A percentile compares a stretch with the other conserved stretches of the same genome.
phyloP scores from a whole-genome alignment of 2,329 filamentous ascomycete genomes.

The Paraconiothyrium sp. region DNA sequence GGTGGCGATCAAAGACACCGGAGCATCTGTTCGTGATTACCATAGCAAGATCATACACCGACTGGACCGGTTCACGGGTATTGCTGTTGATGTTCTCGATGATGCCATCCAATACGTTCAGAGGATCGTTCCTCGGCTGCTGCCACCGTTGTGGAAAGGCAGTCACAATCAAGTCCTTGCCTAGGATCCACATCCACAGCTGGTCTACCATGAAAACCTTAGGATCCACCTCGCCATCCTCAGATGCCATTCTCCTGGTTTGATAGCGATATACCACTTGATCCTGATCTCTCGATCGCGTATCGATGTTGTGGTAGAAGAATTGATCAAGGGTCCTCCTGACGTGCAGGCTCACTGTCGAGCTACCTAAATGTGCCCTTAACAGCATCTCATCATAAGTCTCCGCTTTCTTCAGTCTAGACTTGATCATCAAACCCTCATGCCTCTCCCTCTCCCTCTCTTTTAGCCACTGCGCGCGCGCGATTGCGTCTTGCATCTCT shows the following conservation, averaged over 20 bases:
- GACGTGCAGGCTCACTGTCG: conserved; percentile 63
- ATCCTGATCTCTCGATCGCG: conserved; percentile 66
- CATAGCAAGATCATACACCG: conserved; percentile 70
- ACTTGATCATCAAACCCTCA: conserved; percentile 28
- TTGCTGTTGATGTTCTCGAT: conserved; percentile 74
- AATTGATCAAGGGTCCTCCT: conserved; percentile 72
- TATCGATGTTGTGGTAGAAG: conserved; percentile 72
- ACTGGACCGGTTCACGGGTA: conserved; percentile 66
- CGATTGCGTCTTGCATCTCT: conserved; percentile 67
- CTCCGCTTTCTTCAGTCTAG: conserved; percentile 31
- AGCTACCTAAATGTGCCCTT: conserved; percentile 58
- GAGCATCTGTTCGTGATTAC: conserved; percentile 69
- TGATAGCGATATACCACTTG: conserved; percentile 72
- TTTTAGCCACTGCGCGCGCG: conserved; percentile 42
- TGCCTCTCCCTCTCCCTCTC: conserved; percentile 28
- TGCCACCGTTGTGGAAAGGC: conserved; percentile 68
- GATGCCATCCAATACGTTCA: conserved; percentile 70
- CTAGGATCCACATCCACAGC: conserved; percentile 71
- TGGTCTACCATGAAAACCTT: conserved; percentile 76
- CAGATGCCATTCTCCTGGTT: conserved; percentile 39
- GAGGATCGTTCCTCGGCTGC: conserved; percentile 68
- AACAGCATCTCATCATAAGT: conserved; percentile 59
- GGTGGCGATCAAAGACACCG: conserved; percentile 68
- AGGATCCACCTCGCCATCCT: conserved; percentile 54
- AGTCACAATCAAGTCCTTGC: conserved; percentile 67